These are phyloP conservation scores for Colletotrichum euphorbiae DNA, from an alignment of 2,329 filamentous ascomycete genomes.

Conservation along the genomic window DNA sequence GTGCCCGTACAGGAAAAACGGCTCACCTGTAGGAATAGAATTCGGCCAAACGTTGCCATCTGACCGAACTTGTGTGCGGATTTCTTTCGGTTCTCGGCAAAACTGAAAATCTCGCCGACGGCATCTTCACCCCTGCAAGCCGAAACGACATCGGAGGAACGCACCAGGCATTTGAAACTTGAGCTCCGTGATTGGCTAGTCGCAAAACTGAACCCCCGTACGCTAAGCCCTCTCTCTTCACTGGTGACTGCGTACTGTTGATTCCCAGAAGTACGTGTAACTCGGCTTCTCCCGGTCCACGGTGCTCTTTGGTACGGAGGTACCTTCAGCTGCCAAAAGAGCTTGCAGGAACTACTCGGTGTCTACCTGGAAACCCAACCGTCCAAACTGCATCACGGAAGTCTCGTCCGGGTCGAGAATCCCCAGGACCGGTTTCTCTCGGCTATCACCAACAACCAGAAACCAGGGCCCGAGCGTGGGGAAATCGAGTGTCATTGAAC, in stretches of 20 bases:
- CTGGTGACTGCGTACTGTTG: slow-evolving; percentile 3
- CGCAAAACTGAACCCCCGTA: neutral
- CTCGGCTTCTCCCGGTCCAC: slow-evolving; percentile 25
- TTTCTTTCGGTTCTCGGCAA: slow-evolving; percentile 18
- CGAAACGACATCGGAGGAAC: slow-evolving; percentile 34
- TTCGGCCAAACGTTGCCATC: neutral
- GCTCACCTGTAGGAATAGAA: neutral
- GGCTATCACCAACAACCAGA: slow-evolving; percentile 36
- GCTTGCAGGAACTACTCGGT: neutral
- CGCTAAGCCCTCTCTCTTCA: no score
- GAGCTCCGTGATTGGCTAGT: slow-evolving; percentile 26
- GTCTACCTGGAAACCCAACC: neutral
- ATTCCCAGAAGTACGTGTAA: slow-evolving; percentile 5
- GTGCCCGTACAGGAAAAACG: neutral
- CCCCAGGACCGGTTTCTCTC: slow-evolving; percentile 38
- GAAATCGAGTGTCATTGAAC: slow-evolving; percentile 19
- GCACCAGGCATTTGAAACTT: slow-evolving; percentile 31
- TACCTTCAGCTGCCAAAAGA: slow-evolving; percentile 38
- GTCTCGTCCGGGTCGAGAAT: slow-evolving; percentile 20
- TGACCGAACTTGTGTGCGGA: neutral
- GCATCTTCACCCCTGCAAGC: slow-evolving; percentile 5
- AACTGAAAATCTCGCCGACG: slow-evolving; percentile 24
- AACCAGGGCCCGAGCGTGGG: slow-evolving; percentile 33
- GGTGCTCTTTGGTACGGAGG: slow-evolving; percentile 20
- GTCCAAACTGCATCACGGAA: neutral